These are phyloP conservation scores for Saxispiralis lemnorum DNA, from an alignment of 495 filamentous ascomycete genomes.

Conservation along the genomic window DNA sequence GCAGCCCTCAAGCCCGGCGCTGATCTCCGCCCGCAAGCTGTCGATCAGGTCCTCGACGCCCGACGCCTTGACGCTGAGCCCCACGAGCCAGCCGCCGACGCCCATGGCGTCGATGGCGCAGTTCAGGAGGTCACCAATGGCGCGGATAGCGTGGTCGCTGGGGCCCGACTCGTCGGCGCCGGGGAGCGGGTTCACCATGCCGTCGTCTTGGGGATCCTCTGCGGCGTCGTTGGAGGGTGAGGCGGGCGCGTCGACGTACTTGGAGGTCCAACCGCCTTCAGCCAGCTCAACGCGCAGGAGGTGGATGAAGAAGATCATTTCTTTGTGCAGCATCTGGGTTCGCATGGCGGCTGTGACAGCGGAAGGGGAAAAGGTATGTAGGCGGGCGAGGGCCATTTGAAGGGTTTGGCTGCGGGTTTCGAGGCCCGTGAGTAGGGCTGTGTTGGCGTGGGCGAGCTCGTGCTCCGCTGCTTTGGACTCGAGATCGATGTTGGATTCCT, in stretches of 20 bases:
- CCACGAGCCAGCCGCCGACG: constrained; percentile 62
- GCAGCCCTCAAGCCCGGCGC: constrained; percentile 9
- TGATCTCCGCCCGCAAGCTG: constrained; percentile 6
- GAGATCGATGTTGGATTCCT: constrained; percentile 7
- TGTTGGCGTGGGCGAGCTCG: constrained; percentile 21
- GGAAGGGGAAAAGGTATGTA: constrained; percentile 42
- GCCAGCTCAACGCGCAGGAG: constrained; percentile 50
- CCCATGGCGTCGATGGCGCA: constrained; percentile 73
- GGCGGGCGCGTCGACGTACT: constrained; percentile 36
- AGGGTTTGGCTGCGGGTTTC: constrained; percentile 17
- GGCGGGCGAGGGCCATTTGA: constrained; percentile 36
- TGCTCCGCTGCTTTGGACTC: constrained; percentile 19
- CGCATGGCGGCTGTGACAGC: constrained; percentile 46
- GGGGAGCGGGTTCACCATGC: background rate
- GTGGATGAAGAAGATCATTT: constrained; percentile 55
- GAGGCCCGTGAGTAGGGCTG: constrained; percentile 20
- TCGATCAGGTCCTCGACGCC: constrained; percentile 4
- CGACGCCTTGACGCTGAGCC: background rate
- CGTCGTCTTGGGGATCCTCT: background rate
- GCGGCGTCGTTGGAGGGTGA: constrained; percentile 11
- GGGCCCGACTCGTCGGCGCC: constrained; percentile 2
- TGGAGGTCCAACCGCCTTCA: constrained; percentile 49
- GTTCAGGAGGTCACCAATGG: constrained; percentile 49
- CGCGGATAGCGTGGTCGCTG: constrained; percentile 20
- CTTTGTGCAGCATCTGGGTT: constrained; percentile 42